These are phyloP conservation scores for Rubia tinctorum DNA, from an alignment of 305 asterid species.

Conservation along the genomic window DNA sequence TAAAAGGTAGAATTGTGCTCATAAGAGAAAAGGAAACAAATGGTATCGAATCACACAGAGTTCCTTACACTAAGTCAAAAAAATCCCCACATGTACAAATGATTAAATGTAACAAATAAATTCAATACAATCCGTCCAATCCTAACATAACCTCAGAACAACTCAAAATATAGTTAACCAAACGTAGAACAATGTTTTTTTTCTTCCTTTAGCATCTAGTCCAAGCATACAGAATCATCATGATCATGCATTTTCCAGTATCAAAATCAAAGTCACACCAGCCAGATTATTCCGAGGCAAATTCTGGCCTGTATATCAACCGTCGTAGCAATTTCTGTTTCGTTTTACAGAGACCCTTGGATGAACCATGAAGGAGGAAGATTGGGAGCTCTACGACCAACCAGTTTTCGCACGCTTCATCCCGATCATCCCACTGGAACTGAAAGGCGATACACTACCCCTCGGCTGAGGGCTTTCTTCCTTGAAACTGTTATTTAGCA, in stretches of 20 bases:
- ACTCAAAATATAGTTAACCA: conserved; percentile 8
- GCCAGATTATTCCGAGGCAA: too few relatives aligned
- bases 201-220: background rate
- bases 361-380: too few relatives aligned
- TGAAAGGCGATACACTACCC: conserved; percentile 68
- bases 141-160: conserved; percentile 10
- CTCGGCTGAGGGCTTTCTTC: conserved; percentile 83
- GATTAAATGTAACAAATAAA: conserved; percentile 22
- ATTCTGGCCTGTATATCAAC: background rate
- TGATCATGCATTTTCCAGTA: too few relatives aligned
- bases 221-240: background rate
- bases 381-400: too few relatives aligned
- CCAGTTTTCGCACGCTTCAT: conserved; percentile 76
- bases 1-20: background rate
- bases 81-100: conserved; percentile 8
- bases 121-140: conserved; percentile 14
- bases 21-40: background rate
- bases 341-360: too few relatives aligned
- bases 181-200: background rate
- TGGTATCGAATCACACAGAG: conserved; percentile 1
- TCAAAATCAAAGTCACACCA: too few relatives aligned
- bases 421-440: conserved; percentile 59
- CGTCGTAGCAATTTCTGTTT: too few relatives aligned
- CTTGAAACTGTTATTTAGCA: conserved; percentile 63
- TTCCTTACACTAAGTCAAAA: conserved; percentile 16